phyloP scores from a whole-genome alignment of 305 asterid species.

The Fraxinus nigra region DNA sequence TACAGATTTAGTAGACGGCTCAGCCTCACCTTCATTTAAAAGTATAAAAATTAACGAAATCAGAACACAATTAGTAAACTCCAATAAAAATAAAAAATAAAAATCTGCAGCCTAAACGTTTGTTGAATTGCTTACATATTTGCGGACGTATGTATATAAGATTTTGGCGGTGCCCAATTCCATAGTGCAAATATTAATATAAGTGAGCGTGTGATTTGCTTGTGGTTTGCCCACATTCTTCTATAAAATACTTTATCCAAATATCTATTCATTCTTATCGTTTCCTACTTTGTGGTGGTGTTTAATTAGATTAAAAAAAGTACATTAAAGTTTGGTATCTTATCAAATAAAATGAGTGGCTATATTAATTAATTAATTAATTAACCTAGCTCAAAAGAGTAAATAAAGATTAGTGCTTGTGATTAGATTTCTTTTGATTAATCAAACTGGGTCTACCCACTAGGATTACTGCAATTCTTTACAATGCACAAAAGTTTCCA shows the following conservation, averaged over 20 bases:
- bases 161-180: neutral
- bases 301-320: neutral
- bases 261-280: constrained; percentile 19
- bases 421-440: neutral
- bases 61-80: neutral
- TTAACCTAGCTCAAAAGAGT: neutral
- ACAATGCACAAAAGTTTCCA: neutral
- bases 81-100: neutral
- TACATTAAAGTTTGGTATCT: neutral
- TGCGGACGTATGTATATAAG: neutral
- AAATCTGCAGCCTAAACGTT: neutral
- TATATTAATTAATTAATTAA: constrained; percentile 2
- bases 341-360: constrained; percentile 24
- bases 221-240: constrained; percentile 29
- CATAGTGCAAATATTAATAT: constrained; percentile 11
- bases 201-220: constrained; percentile 27
- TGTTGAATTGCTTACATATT: neutral
- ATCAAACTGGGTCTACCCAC: neutral
- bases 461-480: neutral
- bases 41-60: neutral
- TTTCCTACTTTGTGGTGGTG: constrained; percentile 28
- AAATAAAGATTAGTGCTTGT: neutral
- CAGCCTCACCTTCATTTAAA: no score
- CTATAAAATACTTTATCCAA: neutral
- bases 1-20: no score